A percentile compares a stretch with the other conserved stretches of the same genome.
Evolutionary conservation across 2,329 filamentous ascomycete species (phyloP).

Genomic region (Chaetothyriales sp.): DNA sequence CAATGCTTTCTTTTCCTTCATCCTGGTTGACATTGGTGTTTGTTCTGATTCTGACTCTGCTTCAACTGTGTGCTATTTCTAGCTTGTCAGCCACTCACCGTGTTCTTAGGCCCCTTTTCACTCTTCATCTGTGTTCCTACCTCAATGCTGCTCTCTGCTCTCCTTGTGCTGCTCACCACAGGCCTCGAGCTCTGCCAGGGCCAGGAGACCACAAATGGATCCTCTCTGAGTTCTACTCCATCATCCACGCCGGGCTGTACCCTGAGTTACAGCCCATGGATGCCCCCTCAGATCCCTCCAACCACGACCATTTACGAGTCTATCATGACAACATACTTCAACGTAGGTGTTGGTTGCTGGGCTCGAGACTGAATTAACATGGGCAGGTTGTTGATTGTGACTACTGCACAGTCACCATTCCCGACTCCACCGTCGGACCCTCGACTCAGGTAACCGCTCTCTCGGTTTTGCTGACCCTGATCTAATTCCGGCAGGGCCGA

Average conservation of each 20-base stretch:
- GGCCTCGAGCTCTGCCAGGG: not conserved
- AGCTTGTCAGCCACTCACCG: not conserved
- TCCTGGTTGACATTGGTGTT: not conserved
- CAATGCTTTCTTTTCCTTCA: not conserved
- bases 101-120: too few species aligned
- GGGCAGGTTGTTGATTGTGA: conserved; percentile 14
- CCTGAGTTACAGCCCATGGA: conserved; percentile 10
- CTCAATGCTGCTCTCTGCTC: not conserved
- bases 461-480: not conserved
- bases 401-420: conserved; percentile 15
- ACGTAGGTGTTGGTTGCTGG: conserved; percentile 5
- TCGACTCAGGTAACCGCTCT: not conserved
- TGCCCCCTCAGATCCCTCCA: conserved; percentile 13
- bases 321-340: conserved; percentile 13
- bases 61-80: not conserved
- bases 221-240: not conserved
- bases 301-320: conserved; percentile 12
- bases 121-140: too few species aligned
- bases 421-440: conserved; percentile 7
- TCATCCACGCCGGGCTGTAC: conserved; percentile 6
- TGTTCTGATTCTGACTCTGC: not conserved
- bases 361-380: conserved; percentile 1
- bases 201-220: not conserved
- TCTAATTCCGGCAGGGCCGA: conserved; percentile 5
- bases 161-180: not conserved